Percentiles rank a stretch among this genome's conserved stretches.
phyloP scores from a whole-genome alignment of 345 rosid species.

The Dimocarpus longan region DNA sequence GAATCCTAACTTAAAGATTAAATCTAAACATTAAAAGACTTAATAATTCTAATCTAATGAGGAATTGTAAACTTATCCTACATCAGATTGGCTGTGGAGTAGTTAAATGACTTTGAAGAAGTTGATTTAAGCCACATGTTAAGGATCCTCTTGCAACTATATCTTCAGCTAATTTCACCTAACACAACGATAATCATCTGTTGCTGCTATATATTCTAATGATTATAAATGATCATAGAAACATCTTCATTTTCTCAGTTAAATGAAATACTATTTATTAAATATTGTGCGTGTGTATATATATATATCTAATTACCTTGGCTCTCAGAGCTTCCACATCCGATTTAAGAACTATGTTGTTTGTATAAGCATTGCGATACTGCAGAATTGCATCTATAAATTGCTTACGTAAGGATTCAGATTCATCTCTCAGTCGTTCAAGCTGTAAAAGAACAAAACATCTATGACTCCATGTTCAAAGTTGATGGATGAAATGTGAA shows the following conservation, averaged over 20 bases:
- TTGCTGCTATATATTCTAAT: too few relatives aligned
- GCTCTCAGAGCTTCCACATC: conserved; percentile 80
- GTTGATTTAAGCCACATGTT: conserved; percentile 55
- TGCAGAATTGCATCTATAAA: conserved; percentile 55
- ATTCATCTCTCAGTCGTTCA: conserved; percentile 54
- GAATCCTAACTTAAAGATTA: too few relatives aligned
- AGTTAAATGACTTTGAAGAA: conserved; percentile 51
- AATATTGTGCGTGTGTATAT: too few relatives aligned
- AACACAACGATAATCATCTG: not conserved
- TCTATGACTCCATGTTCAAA: too few relatives aligned
- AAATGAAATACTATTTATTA: too few relatives aligned
- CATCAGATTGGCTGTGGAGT: conserved; percentile 38
- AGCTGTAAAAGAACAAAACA: conserved; percentile 37
- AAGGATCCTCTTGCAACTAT: conserved; percentile 63
- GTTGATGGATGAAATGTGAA: too few relatives aligned
- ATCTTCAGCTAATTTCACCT: conserved; percentile 88
- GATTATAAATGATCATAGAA: too few relatives aligned
- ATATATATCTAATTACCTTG: conserved; percentile 39
- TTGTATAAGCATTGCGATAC: conserved; percentile 55
- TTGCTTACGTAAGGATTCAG: conserved; percentile 56
- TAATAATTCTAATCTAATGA: too few relatives aligned
- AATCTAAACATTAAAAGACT: too few relatives aligned
- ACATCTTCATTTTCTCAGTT: too few relatives aligned
- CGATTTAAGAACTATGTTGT: conserved; percentile 68
- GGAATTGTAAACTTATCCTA: conserved; percentile 53